A percentile compares a stretch with the other conserved stretches of the same genome.
phyloP scores from a whole-genome alignment of 2,329 filamentous ascomycete genomes.

The Fusarium redolens region DNA sequence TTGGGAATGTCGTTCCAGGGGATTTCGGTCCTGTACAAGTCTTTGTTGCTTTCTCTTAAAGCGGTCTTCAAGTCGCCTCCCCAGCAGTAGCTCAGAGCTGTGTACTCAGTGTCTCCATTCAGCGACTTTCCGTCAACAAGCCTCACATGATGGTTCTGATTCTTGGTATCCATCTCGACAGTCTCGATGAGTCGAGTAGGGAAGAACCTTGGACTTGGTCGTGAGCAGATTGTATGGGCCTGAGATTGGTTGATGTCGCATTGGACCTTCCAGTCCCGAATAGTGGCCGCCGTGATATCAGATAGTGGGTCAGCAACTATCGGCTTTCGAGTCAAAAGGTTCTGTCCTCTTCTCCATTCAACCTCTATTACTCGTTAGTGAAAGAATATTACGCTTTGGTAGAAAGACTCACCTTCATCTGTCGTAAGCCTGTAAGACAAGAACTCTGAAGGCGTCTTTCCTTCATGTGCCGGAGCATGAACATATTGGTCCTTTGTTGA shows the following conservation, averaged over 20 bases:
- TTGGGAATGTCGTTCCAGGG: not conserved
- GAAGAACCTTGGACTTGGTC: fast-evolving
- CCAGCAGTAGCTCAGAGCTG: not conserved
- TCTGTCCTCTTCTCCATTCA: fast-evolving
- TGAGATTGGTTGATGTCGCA: fast-evolving
- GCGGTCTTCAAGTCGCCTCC: fast-evolving
- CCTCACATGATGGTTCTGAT: fast-evolving
- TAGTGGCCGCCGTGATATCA: fast-evolving
- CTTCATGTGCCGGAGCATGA: not conserved
- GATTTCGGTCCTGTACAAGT: not conserved
- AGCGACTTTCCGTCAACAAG: fast-evolving
- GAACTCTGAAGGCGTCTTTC: not conserved
- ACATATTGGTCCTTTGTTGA: not conserved
- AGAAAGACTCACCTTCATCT: not conserved
- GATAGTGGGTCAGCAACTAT: not conserved
- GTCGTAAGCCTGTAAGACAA: not conserved
- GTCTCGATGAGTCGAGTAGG: not conserved
- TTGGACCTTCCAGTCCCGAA: not conserved
- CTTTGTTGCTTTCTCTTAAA: fast-evolving
- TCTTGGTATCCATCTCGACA: fast-evolving
- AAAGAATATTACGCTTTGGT: fast-evolving
- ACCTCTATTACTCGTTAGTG: not conserved
- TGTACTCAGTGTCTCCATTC: not conserved
- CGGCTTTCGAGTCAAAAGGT: not conserved
- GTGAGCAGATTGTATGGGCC: not conserved